Evolutionary conservation across 257 asterid species (phyloP), one percentile per base, ranked within the genome.

Genomic region (Solanum lycopersicoides): DNA sequence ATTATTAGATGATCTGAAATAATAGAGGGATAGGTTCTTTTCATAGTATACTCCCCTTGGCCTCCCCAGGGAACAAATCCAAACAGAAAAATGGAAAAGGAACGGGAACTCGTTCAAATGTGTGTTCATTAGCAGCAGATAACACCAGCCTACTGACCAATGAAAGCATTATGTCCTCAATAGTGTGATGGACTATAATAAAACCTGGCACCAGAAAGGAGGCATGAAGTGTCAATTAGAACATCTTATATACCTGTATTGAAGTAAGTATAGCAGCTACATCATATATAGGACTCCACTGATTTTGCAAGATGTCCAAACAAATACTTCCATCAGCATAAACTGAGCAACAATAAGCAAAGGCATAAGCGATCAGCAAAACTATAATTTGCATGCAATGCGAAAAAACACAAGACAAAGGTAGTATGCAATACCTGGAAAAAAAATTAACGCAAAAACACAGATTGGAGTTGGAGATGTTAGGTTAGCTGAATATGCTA

Each of bases 241-340:
- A 87, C 83, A 60, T 44, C 41, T 77, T 16, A 77, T 45, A 28
- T 91, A 95, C 98, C 98, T 95, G 98, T 84, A 95, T 92, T 71
- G 98, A 94, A 89, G 98, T 94, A 77, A 95, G 98, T 90, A 95
- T 94, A 80, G 98, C 98, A 74, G 98, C 98, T 59, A 95, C 96
- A 86, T 95, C 98, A 90, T 95, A 95, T 87, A 93, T 93, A 32
- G 96, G 98, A 89, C 96, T 95, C 98, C 98, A 94, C 86, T 94
- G 96, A 75, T 94, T 95, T 92, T 95, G 98, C 92, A 95, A 90
- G 87, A 94, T 95, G 88, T 95, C 98, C 94, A 95, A 89, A 91
- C 97, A 94, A 88, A 94, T 93, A 90, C 97, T 93, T 86, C 98
- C 98, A 91, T 94, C 98, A 83, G 98, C 98, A 91, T 93, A 94